Evolutionary conservation across 768 basidiomycete genomes (phyloP).

Genomic region (Suillus occidentalis): DNA sequence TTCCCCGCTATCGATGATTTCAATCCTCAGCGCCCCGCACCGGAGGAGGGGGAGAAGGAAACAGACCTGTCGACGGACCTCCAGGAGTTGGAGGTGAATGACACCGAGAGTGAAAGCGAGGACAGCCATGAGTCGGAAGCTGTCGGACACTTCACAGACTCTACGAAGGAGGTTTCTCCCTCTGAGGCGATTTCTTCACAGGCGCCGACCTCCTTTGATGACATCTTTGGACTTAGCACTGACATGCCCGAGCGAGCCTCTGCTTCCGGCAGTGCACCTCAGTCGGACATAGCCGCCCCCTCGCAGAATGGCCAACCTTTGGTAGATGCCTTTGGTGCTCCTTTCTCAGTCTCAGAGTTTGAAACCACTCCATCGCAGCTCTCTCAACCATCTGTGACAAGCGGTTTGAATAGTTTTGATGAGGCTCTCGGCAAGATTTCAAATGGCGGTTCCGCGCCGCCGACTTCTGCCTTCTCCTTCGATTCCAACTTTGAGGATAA

Average conservation of each 20-base stretch:
- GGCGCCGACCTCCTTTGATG: conserved; percentile 48
- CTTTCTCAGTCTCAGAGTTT: conserved; percentile 21
- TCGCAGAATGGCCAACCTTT: conserved; percentile 19
- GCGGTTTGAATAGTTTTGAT: conserved; percentile 62
- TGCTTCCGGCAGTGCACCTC: conserved; percentile 15
- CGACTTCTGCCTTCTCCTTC: conserved; percentile 52
- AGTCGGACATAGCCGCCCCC: conserved; percentile 19
- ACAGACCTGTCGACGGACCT: conserved; percentile 55
- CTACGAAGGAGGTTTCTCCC: conserved; percentile 1
- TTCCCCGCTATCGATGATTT: conserved; percentile 41
- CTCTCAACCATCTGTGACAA: conserved; percentile 20
- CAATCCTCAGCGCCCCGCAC: conserved; percentile 9
- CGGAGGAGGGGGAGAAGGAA: conserved; percentile 29
- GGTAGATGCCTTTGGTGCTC: conserved; percentile 44
- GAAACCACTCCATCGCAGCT: conserved; percentile 16
- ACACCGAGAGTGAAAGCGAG: conserved; percentile 53
- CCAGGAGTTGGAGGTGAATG: conserved; percentile 58
- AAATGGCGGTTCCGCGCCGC: conserved; percentile 34
- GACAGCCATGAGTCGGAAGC: conserved; percentile 29
- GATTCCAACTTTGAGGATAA: conserved; percentile 64
- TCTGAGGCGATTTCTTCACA: conserved; percentile 12
- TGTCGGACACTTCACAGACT: neutral
- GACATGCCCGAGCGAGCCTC: conserved; percentile 27
- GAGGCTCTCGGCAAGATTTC: conserved; percentile 66
- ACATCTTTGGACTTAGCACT: conserved; percentile 46